These are phyloP conservation scores for Codiaeum variegatum DNA, from an alignment of 441 rosid species.

Conservation along the genomic window DNA sequence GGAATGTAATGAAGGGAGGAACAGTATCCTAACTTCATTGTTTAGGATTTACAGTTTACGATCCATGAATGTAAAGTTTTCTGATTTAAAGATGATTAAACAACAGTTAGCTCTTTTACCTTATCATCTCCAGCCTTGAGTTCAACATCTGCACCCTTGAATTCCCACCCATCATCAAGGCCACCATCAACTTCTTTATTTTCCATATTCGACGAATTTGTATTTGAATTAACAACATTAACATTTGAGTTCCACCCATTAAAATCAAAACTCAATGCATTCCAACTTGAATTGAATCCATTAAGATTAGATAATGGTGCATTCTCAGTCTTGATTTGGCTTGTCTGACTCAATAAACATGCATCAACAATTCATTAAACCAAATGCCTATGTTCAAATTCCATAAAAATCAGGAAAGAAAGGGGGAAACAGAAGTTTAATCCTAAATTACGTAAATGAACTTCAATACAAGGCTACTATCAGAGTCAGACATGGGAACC, in stretches of 20 bases:
- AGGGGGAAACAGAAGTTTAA: neutral
- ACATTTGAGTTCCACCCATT: constrained; percentile 21
- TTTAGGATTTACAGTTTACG: neutral
- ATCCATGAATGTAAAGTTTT: neutral
- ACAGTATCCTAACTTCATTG: neutral
- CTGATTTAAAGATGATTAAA: neutral
- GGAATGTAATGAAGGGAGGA: neutral
- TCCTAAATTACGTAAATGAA: neutral
- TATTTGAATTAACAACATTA: constrained; percentile 20
- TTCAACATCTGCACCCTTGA: constrained; percentile 18
- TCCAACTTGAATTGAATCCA: constrained; percentile 33
- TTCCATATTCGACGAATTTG: constrained; percentile 20
- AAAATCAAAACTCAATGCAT: constrained; percentile 29
- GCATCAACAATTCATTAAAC: neutral
- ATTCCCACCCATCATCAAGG: constrained; percentile 27
- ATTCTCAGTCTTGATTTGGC: constrained; percentile 17
- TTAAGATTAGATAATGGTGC: constrained; percentile 8
- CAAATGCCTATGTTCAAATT: neutral
- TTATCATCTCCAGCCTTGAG: constrained; percentile 9
- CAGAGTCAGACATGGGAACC: neutral
- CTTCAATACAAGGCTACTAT: neutral
- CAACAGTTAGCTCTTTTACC: neutral
- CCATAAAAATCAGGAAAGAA: neutral
- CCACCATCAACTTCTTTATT: constrained; percentile 19
- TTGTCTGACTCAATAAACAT: constrained; percentile 13